phyloP scores from a whole-genome alignment of 805 yeast species.

The Zygosaccharomyces bailii region DNA sequence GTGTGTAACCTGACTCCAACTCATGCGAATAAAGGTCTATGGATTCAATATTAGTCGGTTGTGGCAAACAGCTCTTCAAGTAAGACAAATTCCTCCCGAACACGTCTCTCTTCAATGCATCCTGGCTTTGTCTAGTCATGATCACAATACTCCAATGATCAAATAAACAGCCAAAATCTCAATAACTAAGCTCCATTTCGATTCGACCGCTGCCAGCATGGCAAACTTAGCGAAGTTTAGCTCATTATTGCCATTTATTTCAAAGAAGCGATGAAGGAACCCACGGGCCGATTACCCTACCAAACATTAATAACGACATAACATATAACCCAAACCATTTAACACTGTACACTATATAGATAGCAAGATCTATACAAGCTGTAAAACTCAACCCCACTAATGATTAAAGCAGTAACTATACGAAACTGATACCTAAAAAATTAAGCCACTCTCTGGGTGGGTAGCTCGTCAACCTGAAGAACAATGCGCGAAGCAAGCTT shows the following conservation, averaged over 20 bases:
- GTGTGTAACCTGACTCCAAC: constrained; percentile 77
- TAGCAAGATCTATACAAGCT: neutral
- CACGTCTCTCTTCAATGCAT: constrained; percentile 46
- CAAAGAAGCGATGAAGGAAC: neutral
- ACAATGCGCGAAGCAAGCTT: constrained; percentile 25
- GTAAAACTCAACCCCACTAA: neutral
- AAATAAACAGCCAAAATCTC: constrained; percentile 9
- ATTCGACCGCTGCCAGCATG: neutral
- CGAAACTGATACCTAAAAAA: neutral
- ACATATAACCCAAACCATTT: neutral
- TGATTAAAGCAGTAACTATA: neutral
- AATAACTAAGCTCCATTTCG: constrained; percentile 1
- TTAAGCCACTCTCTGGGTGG: constrained; percentile 34
- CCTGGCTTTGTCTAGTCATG: constrained; percentile 6
- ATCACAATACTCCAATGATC: constrained; percentile 7
- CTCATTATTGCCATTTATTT: neutral
- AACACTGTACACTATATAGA: neutral
- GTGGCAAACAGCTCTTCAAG: constrained; percentile 24
- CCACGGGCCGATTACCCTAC: constrained; percentile 1
- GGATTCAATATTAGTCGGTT: constrained; percentile 15
- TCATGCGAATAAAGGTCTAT: constrained; percentile 49
- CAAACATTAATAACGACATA: neutral
- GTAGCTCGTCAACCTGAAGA: constrained; percentile 25
- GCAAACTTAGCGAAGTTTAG: neutral
- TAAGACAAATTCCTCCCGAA: constrained; percentile 54